phyloP scores from a whole-genome alignment of 768 basidiomycete genomes.

The Mycena venus region DNA sequence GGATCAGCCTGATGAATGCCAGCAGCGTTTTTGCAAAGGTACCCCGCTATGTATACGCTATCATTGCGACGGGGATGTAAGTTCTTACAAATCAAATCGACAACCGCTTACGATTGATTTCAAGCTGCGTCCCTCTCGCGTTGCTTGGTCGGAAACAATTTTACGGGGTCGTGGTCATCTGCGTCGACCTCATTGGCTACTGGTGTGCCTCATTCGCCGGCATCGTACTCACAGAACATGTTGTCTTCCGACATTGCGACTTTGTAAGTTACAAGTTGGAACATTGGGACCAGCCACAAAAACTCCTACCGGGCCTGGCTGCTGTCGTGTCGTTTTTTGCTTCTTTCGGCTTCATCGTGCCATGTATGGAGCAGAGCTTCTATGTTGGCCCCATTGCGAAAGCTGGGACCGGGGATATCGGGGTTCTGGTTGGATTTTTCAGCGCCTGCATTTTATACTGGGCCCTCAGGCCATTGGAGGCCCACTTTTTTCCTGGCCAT shows the following conservation, averaged over 20 bases:
- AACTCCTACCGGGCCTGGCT: constrained; percentile 74
- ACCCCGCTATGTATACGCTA: constrained; percentile 77
- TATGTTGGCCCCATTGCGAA: constrained; percentile 77
- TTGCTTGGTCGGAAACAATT: constrained; percentile 80
- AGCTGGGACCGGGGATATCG: constrained; percentile 75
- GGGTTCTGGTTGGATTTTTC: constrained; percentile 71
- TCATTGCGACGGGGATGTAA: constrained; percentile 77
- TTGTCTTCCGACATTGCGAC: constrained; percentile 68
- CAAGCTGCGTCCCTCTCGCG: constrained; percentile 74
- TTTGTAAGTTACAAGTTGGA: constrained; percentile 63
- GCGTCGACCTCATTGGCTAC: constrained; percentile 69
- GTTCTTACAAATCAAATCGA: constrained; percentile 38
- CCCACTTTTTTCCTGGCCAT: constrained; percentile 25
- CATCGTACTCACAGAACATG: constrained; percentile 75
- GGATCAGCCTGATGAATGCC: constrained; percentile 75
- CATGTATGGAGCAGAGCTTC: constrained; percentile 81
- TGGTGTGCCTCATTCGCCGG: constrained; percentile 70
- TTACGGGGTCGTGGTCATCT: constrained; percentile 71
- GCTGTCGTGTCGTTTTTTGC: constrained; percentile 66
- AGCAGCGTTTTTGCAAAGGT: constrained; percentile 66
- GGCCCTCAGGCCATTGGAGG: constrained; percentile 59
- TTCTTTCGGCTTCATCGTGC: constrained; percentile 69
- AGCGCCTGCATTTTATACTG: constrained; percentile 63
- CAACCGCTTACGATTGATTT: not conserved
- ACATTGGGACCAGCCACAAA: constrained; percentile 66